Conservation (phyloP, 2,329 filamentous ascomycete species). For the Rutstroemia sydowiana region DNA sequence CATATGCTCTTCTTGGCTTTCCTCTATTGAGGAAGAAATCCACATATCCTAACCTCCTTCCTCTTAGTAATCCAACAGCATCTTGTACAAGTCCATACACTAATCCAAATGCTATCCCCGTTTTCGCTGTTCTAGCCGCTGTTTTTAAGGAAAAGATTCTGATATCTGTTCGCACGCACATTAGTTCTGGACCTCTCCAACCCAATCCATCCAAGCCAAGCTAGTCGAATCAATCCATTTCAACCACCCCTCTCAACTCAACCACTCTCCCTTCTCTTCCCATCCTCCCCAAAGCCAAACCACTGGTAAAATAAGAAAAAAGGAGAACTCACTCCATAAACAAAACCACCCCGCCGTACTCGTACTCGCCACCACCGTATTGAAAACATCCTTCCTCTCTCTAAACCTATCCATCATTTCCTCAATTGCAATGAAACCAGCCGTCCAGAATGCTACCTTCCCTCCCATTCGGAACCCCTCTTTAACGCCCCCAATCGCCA, state of each 20-base stretch:
- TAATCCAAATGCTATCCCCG: slow-evolving; percentile 71
- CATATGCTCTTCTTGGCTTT: slow-evolving; percentile 13
- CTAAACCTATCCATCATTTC: slow-evolving; percentile 73
- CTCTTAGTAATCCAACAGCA: slow-evolving; percentile 57
- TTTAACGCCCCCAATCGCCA: slow-evolving; percentile 66
- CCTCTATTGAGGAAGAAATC: slow-evolving; percentile 52
- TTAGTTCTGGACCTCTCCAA: neutral
- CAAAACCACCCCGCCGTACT: slow-evolving; percentile 83
- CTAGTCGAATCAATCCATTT: too few species aligned
- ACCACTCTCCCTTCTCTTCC: too few species aligned
- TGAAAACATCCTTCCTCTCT: slow-evolving; percentile 65
- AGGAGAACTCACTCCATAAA: slow-evolving; percentile 59
- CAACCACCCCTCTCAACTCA: too few species aligned
- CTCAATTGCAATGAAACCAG: slow-evolving; percentile 73
- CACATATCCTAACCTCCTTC: slow-evolving; percentile 67
- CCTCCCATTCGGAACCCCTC: slow-evolving; percentile 72
- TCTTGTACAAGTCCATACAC: slow-evolving; percentile 80
- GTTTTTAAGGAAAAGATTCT: slow-evolving; percentile 75
- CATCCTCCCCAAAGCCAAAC: neutral
- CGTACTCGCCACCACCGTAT: slow-evolving; percentile 74
- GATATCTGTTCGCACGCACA: too few species aligned
- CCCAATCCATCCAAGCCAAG: neutral
- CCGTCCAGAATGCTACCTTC: slow-evolving; percentile 64
- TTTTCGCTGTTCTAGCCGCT: slow-evolving; percentile 68
- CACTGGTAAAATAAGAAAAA: neutral